These are phyloP conservation scores for Quercus ilex DNA, from an alignment of 306 rosid species.

Conservation along the genomic window DNA sequence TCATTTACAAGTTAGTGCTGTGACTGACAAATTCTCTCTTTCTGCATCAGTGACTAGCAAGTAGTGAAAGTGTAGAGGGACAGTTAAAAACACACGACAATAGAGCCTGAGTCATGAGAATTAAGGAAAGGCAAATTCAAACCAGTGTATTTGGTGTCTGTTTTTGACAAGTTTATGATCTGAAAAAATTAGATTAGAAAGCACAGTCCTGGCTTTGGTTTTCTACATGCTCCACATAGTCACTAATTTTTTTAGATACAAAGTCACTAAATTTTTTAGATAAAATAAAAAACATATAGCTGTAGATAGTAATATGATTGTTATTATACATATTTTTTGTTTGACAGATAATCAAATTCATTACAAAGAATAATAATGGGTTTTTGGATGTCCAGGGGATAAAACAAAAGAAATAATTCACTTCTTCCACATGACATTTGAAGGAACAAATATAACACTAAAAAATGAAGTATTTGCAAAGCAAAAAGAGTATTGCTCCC, in stretches of 20 bases:
- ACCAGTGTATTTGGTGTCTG: background rate
- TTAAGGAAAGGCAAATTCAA: background rate
- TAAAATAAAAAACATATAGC: background rate
- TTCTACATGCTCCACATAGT: background rate
- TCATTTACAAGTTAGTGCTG: background rate
- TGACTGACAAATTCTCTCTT: background rate
- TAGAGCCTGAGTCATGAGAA: background rate
- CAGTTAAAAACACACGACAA: background rate
- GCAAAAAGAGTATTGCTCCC: background rate
- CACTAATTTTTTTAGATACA: background rate
- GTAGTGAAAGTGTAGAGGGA: background rate
- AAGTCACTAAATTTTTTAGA: background rate
- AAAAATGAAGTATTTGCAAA: background rate
- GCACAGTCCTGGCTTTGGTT: background rate
- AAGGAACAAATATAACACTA: background rate
- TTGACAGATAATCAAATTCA: background rate
- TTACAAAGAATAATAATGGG: background rate
- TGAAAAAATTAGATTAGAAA: background rate
- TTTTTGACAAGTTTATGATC: background rate
- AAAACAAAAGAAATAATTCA: background rate
- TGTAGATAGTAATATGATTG: background rate
- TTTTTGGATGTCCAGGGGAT: background rate
- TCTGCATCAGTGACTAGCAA: background rate
- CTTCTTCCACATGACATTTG: background rate
- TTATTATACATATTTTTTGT: background rate